phyloP scores from a whole-genome alignment of 768 basidiomycete genomes.

The Suillus luteus region DNA sequence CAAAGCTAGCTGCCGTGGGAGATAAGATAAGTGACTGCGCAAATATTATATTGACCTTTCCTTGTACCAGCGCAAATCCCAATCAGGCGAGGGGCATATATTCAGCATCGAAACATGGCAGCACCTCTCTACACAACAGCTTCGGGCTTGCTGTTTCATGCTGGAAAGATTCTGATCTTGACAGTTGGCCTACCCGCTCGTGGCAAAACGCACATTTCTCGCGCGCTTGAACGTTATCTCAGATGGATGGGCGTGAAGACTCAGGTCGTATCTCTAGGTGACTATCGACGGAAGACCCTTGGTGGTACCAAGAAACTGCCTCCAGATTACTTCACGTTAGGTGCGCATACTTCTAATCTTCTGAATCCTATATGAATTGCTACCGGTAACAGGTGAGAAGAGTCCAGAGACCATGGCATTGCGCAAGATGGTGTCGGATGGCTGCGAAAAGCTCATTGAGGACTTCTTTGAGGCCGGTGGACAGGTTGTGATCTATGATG shows the following conservation, averaged over 20 bases:
- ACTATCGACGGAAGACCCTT: slow-evolving; percentile 87
- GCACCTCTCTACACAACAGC: slow-evolving; percentile 96
- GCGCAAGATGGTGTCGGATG: slow-evolving; percentile 69
- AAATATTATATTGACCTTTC: not conserved
- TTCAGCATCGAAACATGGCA: slow-evolving; percentile 57
- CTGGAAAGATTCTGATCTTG: slow-evolving; percentile 92
- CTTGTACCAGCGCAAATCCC: not conserved
- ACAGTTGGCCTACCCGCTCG: slow-evolving; percentile 93
- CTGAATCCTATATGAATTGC: not conserved
- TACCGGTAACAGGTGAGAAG: slow-evolving; percentile 62
- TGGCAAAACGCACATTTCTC: slow-evolving; percentile 95
- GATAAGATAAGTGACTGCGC: slow-evolving; percentile 4
- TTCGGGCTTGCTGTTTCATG: slow-evolving; percentile 84
- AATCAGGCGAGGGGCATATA: not conserved
- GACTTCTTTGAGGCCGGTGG: slow-evolving; percentile 86
- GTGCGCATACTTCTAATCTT: slow-evolving; percentile 38
- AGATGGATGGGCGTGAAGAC: slow-evolving; percentile 99
- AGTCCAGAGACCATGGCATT: slow-evolving; percentile 78
- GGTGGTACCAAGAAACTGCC: slow-evolving; percentile 90
- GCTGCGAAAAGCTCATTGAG: slow-evolving; percentile 89
- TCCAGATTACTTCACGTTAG: slow-evolving; percentile 87
- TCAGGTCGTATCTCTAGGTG: slow-evolving; percentile 91
- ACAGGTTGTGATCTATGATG: slow-evolving; percentile 98
- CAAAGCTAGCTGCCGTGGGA: slow-evolving; percentile 1
- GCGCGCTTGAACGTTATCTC: slow-evolving; percentile 94